Conservation (phyloP, 2,329 filamentous ascomycete genomes). For the Parasarocladium wereldwijsianum region DNA sequence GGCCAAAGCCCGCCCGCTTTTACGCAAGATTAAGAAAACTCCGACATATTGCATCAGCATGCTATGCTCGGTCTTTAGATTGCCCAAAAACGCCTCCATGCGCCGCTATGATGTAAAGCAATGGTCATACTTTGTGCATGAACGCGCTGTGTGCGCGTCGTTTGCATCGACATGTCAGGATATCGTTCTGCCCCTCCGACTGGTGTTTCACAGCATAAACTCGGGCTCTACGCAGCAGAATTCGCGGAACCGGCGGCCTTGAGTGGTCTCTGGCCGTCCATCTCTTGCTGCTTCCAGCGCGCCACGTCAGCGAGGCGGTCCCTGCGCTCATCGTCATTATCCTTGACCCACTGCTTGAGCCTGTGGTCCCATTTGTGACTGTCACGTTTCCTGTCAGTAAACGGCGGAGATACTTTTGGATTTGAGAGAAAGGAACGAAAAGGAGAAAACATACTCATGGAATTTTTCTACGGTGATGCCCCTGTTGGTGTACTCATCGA, state of each 20-base stretch:
- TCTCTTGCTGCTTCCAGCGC: conserved; percentile 1
- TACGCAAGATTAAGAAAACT: too few relatives aligned
- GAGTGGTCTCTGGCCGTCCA: conserved; percentile 1
- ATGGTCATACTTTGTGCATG: too few relatives aligned
- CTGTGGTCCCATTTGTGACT: conserved; percentile 48
- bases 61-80: too few relatives aligned
- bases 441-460: conserved; percentile 35
- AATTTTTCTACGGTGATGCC: conserved; percentile 45
- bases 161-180: too few relatives aligned
- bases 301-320: conserved; percentile 8
- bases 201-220: too few relatives aligned
- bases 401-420: neutral
- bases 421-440: neutral
- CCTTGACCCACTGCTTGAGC: conserved; percentile 44
- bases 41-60: too few relatives aligned
- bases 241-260: conserved; percentile 1
- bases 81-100: too few relatives aligned
- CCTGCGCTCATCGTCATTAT: conserved; percentile 13
- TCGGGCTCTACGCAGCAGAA: too few relatives aligned
- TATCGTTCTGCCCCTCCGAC: too few relatives aligned
- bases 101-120: too few relatives aligned
- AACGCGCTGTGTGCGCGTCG: too few relatives aligned
- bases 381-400: conserved; percentile 3
- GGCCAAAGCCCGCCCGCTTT: too few relatives aligned
- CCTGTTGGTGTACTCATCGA: conserved; percentile 49